phyloP scores from a whole-genome alignment of 371 early-diverging fungal species.

The Cokeromyces recurvatus region DNA sequence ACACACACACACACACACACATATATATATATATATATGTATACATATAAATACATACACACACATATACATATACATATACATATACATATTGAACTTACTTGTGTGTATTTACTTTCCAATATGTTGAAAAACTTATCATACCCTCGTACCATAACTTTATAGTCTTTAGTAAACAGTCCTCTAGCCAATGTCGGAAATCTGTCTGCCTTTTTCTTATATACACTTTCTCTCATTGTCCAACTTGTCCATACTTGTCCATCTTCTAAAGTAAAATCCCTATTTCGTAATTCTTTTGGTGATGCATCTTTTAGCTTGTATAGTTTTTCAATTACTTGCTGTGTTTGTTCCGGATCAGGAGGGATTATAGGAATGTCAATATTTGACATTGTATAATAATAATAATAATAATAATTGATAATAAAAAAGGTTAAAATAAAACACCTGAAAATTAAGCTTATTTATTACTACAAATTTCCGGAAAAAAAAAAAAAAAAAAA shows the following conservation, averaged over 20 bases:
- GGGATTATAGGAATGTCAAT: slow-evolving; percentile 6
- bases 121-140: slow-evolving; percentile 92
- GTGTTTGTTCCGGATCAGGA: slow-evolving; percentile 6
- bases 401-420: too few relatives aligned
- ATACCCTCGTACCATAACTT: slow-evolving; percentile 83
- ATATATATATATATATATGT: too few relatives aligned
- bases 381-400: too few relatives aligned
- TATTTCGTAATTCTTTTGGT: slow-evolving; percentile 19
- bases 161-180: slow-evolving; percentile 61
- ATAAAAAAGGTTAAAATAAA: too few relatives aligned
- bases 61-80: too few relatives aligned
- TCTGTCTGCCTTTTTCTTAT: slow-evolving; percentile 48
- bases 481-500: too few relatives aligned
- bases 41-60: too few relatives aligned
- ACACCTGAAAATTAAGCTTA: too few relatives aligned
- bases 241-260: slow-evolving; percentile 33
- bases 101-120: slow-evolving; percentile 56
- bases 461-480: too few relatives aligned
- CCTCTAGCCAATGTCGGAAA: slow-evolving; percentile 83
- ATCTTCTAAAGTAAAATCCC: slow-evolving; percentile 18
- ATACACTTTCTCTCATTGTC: slow-evolving; percentile 44
- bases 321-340: slow-evolving; percentile 11
- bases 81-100: too few relatives aligned
- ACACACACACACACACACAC: too few relatives aligned
- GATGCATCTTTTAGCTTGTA: slow-evolving; percentile 8